Conservation (phyloP, 2,329 filamentous ascomycete genomes). For the Hypomyces rosellus region DNA sequence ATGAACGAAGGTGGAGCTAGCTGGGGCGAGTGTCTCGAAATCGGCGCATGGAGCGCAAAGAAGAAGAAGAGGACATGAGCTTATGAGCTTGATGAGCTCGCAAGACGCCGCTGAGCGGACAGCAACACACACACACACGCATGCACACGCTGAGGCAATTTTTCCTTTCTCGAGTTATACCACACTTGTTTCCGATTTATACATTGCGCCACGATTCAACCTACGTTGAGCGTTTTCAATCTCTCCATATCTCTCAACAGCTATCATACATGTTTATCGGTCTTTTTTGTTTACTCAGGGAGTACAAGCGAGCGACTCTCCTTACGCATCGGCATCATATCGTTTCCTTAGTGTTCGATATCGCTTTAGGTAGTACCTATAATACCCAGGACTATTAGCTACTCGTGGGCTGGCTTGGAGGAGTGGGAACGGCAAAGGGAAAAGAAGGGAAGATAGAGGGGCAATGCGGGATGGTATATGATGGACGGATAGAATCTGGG, state of each 20-base stretch:
- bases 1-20: conserved; percentile 71
- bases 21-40: conserved; percentile 79
- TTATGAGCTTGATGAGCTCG: too few species aligned
- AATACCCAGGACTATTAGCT: neutral
- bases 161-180: neutral
- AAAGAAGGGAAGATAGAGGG: neutral
- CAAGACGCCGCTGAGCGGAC: too few species aligned
- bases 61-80: conserved; percentile 41
- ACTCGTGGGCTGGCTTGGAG: neutral
- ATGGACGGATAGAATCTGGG: too few species aligned
- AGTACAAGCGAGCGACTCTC: conserved; percentile 12
- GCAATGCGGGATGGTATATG: neutral
- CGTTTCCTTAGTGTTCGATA: conserved; percentile 80
- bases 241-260: neutral
- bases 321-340: conserved; percentile 51
- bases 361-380: conserved; percentile 83
- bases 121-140: too few species aligned
- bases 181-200: neutral
- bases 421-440: neutral
- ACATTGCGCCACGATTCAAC: neutral
- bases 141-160: too few species aligned
- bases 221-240: neutral
- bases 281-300: neutral
- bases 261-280: neutral
- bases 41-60: conserved; percentile 83